phyloP scores from a whole-genome alignment of 108 stramenopile genomes.

The Schizochytrium sp. region DNA sequence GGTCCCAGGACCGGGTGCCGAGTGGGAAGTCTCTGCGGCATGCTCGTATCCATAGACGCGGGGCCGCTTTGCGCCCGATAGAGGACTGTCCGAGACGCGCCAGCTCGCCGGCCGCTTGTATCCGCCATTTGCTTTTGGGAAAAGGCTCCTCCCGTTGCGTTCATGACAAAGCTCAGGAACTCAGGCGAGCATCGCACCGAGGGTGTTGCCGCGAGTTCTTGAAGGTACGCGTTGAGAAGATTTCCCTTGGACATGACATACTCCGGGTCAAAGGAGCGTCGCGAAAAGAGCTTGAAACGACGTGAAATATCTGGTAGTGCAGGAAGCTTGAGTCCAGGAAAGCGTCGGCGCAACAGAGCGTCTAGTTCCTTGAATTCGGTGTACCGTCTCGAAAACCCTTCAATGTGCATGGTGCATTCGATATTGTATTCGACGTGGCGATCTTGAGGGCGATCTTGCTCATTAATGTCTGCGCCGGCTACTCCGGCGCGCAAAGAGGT shows the following conservation, averaged over 20 bases:
- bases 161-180: not conserved
- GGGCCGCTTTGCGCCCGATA: not conserved
- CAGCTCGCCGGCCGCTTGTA: too few species aligned
- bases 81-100: not conserved
- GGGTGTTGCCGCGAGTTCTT: not conserved
- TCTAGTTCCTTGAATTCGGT: slow-evolving; percentile 13
- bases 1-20: too few species aligned
- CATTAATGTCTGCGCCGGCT: not conserved
- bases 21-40: too few species aligned
- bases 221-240: not conserved
- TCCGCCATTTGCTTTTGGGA: not conserved
- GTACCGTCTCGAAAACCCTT: not conserved
- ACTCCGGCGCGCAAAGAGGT: not conserved
- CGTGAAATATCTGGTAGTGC: not conserved
- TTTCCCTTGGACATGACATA: not conserved
- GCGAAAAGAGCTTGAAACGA: not conserved
- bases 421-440: not conserved
- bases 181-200: not conserved
- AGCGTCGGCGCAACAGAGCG: not conserved
- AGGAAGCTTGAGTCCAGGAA: not conserved
- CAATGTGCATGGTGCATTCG: not conserved
- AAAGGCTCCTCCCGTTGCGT: not conserved
- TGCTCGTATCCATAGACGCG: too few species aligned
- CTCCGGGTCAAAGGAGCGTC: not conserved
- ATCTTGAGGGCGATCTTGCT: not conserved